Evolutionary conservation across 202 grass and related monocot genomes (phyloP).

Genomic region (Digitaria exilis): DNA sequence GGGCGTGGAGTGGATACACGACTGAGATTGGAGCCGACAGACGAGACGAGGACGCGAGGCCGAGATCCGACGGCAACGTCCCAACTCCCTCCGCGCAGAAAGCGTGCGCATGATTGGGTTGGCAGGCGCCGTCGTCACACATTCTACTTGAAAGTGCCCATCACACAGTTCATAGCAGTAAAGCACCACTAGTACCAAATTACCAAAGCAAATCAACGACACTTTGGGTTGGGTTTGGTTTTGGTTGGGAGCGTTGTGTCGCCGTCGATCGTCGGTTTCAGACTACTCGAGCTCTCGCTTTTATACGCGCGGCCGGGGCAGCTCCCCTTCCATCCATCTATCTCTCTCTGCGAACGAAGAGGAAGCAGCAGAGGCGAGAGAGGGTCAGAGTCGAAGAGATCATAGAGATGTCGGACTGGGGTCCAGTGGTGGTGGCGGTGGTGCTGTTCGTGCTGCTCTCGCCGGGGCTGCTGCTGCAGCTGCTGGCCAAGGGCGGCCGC

Average conservation of each 20-base stretch:
- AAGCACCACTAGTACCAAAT: not conserved
- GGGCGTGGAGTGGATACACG: not conserved
- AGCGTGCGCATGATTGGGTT: not conserved
- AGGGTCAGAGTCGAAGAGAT: not conserved
- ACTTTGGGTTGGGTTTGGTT: not conserved
- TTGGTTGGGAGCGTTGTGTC: not conserved
- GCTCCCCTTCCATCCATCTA: not conserved
- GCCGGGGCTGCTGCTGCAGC: slow-evolving; percentile 51
- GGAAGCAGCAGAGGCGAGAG: too few species aligned
- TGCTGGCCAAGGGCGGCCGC: slow-evolving; percentile 37
- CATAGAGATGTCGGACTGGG: slow-evolving; percentile 64
- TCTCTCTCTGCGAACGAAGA: accelerated
- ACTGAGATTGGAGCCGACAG: too few species aligned
- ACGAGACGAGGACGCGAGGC: not conserved
- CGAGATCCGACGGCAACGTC: slow-evolving; percentile 2
- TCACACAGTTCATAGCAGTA: not conserved
- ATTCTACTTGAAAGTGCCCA: not conserved
- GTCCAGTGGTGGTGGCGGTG: slow-evolving; percentile 51
- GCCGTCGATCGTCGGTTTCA: not conserved
- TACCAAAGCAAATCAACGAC: not conserved
- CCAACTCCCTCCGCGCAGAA: not conserved
- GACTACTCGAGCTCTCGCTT: not conserved
- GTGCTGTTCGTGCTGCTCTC: slow-evolving; percentile 61
- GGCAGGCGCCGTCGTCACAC: not conserved
- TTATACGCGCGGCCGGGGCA: not conserved